A percentile compares a stretch with the other conserved stretches of the same genome.
Evolutionary conservation across 352 stramenopile genomes (phyloP).

Genomic region (Pythium dissotocum): DNA sequence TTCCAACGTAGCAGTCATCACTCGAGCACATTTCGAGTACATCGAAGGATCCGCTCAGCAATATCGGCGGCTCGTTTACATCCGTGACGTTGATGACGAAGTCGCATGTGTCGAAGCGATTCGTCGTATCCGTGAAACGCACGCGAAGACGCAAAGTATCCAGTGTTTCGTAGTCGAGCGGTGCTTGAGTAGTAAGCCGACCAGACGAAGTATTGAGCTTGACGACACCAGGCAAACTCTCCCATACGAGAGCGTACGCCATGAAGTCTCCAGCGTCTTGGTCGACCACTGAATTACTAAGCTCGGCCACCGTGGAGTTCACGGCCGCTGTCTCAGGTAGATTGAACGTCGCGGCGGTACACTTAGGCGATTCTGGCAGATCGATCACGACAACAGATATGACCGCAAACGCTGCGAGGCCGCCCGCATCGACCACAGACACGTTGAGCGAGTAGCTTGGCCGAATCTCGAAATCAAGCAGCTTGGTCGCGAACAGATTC

Average conservation of each 20-base stretch:
- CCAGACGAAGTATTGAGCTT: conserved; percentile 19
- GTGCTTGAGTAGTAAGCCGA: conserved; percentile 22
- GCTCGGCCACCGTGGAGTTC: conserved; percentile 12
- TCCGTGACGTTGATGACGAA: conserved; percentile 46
- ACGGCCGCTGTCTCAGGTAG: conserved; percentile 31
- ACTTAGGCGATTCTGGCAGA: conserved; percentile 43
- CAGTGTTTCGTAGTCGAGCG: conserved; percentile 46
- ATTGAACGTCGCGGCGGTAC: conserved; percentile 27
- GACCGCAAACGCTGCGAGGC: conserved; percentile 30
- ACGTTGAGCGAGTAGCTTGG: conserved; percentile 42
- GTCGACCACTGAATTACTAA: conserved; percentile 21
- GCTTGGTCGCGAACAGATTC: conserved; percentile 34
- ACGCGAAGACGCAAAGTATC: conserved; percentile 39
- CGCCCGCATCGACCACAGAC: conserved; percentile 38
- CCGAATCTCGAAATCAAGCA: conserved; percentile 45
- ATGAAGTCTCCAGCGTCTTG: conserved; percentile 27
- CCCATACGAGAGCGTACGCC: conserved; percentile 18
- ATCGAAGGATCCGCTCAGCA: conserved; percentile 43
- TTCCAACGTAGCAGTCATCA: conserved; percentile 43
- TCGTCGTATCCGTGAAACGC: conserved; percentile 45
- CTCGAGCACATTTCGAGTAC: conserved; percentile 49
- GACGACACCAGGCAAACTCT: conserved; percentile 20
- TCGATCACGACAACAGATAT: conserved; percentile 42
- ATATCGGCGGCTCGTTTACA: conserved; percentile 44
- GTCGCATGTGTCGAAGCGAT: conserved; percentile 40